Percentiles rank a stretch among this genome's conserved stretches.
Evolutionary conservation across 1,284 basidiomycete species (phyloP).

Genomic region (Cerrena zonata): DNA sequence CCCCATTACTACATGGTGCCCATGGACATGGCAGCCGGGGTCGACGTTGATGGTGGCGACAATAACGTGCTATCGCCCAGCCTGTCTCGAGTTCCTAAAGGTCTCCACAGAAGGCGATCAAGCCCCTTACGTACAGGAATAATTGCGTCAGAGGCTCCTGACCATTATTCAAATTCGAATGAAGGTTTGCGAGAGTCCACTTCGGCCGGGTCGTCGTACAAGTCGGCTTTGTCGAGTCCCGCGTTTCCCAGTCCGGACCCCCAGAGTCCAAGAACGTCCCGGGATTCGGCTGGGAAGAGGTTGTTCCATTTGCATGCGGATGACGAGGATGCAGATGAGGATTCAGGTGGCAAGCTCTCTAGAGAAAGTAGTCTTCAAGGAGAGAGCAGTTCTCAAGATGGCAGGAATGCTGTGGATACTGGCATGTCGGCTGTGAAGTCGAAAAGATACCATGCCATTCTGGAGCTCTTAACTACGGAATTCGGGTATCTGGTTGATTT

Average conservation of each 20-base stretch:
- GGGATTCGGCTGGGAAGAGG: slow-evolving; percentile 11
- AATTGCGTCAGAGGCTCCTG: background rate
- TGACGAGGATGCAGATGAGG: slow-evolving; percentile 11
- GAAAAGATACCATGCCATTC: slow-evolving; percentile 61
- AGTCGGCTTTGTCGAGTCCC: slow-evolving; percentile 1
- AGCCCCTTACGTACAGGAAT: background rate
- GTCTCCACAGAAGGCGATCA: background rate
- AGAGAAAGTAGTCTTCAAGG: slow-evolving; percentile 9
- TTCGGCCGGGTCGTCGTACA: background rate
- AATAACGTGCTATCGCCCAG: slow-evolving; percentile 18
- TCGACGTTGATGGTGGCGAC: too few species aligned
- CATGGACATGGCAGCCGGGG: slow-evolving; percentile 10
- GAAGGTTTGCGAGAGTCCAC: background rate
- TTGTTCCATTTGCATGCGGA: slow-evolving; percentile 23
- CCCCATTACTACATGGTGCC: background rate
- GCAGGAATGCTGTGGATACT: background rate
- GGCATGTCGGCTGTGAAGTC: slow-evolving; percentile 14
- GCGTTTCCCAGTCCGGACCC: background rate
- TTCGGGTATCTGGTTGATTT: slow-evolving; percentile 75
- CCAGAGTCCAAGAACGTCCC: background rate
- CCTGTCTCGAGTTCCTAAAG: slow-evolving; percentile 11
- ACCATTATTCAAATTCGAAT: too few species aligned
- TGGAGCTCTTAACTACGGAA: slow-evolving; percentile 81
- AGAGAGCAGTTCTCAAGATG: background rate
- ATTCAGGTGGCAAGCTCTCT: slow-evolving; percentile 12